phyloP scores from a whole-genome alignment of 148 eudicot genomes.

The Fagopyrum esculentum region DNA sequence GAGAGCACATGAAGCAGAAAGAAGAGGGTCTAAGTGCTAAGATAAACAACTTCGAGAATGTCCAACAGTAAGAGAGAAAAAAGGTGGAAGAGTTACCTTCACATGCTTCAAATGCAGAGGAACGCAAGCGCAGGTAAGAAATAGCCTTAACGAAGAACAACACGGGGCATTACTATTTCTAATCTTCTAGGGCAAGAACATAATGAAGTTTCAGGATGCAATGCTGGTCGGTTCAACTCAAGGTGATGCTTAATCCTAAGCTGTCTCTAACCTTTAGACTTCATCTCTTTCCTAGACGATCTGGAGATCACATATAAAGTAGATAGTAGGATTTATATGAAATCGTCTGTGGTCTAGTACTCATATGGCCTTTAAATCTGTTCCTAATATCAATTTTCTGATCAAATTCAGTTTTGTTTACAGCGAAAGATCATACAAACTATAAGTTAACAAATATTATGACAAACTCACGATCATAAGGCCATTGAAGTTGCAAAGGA shows the following conservation, averaged over 20 bases:
- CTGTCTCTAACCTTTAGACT: not conserved
- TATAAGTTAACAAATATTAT: not conserved
- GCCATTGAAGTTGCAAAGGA: not conserved
- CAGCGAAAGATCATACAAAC: not conserved
- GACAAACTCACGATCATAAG: not conserved
- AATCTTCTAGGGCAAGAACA: not conserved
- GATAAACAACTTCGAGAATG: slow-evolving; percentile 1
- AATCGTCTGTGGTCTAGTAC: too few species aligned
- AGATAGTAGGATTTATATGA: not conserved
- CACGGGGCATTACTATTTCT: not conserved
- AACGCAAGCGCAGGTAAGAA: slow-evolving; percentile 34
- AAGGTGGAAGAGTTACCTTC: slow-evolving; percentile 30
- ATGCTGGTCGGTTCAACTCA: slow-evolving; percentile 22
- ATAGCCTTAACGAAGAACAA: not conserved
- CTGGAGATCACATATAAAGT: not conserved
- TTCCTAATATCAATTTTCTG: too few species aligned
- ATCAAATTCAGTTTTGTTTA: too few species aligned
- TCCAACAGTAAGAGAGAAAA: slow-evolving; percentile 21
- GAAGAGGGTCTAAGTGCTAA: not conserved
- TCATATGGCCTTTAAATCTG: too few species aligned
- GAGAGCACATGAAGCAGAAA: slow-evolving; percentile 1
- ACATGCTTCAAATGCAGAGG: slow-evolving; percentile 27
- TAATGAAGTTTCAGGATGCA: slow-evolving; percentile 30
- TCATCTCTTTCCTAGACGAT: not conserved
- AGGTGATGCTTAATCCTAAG: not conserved